Evolutionary conservation across 257 asterid genomes (phyloP), one percentile per base, ranked within the genome.

Genomic region (Petunia axillaris): DNA sequence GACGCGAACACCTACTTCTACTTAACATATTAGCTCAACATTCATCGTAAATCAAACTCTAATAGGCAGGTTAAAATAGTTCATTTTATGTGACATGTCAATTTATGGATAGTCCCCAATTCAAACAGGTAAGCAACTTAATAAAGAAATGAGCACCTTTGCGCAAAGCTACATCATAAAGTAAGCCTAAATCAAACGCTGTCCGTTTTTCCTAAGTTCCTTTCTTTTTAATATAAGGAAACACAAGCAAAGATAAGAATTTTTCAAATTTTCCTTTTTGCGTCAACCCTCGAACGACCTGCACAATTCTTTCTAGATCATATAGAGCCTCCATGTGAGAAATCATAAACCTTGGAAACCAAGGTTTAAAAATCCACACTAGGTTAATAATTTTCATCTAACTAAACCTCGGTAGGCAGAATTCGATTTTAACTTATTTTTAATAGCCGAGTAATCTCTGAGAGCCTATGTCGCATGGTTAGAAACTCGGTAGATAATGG

Each of bases 81-180:
- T 40, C 8, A 37, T 63, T 63, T 63, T 63, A 15, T 63, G 40
- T 8, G n/a, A 36, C 43, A 70, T 16, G 60, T 71, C 60, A 48
- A 48, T 46, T 48, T 71, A 48, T 71, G 58, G 1, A 46, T 71
- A 71, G 46, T 71, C 77, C 35, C 60, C 77, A 5, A 25, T 48
- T 25, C 44, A 71, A 71, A 71, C 43, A 35, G 48, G 44, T 48
- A n/a, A 3, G 77, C 60, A 25, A 25, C 25, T 25, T 48, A 25
- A 48, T 11, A 9, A 4, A 16, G 25, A 71, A 71, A 10, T 8
- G 8, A 43, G 48, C 36, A 35, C 46, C 6, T 59, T 25, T 9
- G 9, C 60, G 10, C 40, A 48, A 71, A 71, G 25, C 43, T 46
- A 35, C 11, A 35, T 25, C 5, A 48, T 16, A 43, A 48, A 46